Conservation (phyloP, 2,329 filamentous ascomycete species). For the Talaromyces funiculosus region DNA sequence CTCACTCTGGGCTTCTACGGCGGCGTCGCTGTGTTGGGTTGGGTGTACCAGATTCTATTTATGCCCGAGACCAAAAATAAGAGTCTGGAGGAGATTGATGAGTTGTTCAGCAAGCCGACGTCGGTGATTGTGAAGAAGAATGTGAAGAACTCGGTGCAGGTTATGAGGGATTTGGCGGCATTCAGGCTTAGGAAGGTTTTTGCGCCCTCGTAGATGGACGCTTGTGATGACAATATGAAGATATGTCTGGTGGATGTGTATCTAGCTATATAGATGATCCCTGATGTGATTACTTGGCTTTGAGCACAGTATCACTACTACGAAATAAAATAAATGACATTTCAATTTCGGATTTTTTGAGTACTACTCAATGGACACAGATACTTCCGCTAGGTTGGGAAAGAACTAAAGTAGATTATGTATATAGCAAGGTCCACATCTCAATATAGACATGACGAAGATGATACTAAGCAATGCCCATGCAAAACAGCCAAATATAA, state of each 20-base stretch:
- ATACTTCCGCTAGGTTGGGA: too few species aligned
- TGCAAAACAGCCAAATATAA: background rate
- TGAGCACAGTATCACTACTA: background rate
- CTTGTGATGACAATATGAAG: background rate
- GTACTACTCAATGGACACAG: background rate
- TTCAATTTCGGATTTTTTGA: background rate
- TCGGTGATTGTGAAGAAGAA: slow-evolving; percentile 59
- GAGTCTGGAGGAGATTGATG: slow-evolving; percentile 66
- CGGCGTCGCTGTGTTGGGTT: slow-evolving; percentile 64
- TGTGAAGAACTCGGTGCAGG: slow-evolving; percentile 38
- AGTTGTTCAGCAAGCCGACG: slow-evolving; percentile 60
- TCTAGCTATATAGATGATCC: background rate
- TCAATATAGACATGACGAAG: background rate
- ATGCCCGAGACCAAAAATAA: slow-evolving; percentile 71
- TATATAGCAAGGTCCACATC: background rate
- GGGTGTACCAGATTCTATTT: slow-evolving; percentile 67
- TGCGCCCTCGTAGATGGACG: slow-evolving; percentile 16
- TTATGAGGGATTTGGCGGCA: slow-evolving; percentile 41
- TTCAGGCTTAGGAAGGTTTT: slow-evolving; percentile 47
- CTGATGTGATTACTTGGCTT: background rate
- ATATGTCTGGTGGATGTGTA: background rate
- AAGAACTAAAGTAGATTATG: background rate
- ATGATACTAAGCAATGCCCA: background rate
- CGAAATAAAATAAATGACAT: background rate
- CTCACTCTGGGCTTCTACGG: slow-evolving; percentile 67